A percentile compares a stretch with the other conserved stretches of the same genome.
Conservation (phyloP, 108 stramenopile genomes). For the Nannochloropsis salina region DNA sequence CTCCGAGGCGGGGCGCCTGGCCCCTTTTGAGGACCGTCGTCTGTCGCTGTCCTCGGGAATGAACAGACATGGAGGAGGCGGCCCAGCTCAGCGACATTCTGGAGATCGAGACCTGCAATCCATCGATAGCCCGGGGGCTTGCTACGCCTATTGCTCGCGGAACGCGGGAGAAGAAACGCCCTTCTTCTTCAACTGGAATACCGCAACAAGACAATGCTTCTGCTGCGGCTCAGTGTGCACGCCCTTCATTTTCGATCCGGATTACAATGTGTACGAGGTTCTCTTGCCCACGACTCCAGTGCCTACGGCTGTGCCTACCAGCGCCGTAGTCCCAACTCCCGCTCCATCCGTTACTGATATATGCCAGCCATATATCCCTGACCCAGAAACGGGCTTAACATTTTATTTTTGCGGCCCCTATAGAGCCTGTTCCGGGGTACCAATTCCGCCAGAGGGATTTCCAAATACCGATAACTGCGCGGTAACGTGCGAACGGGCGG, state of each 20-base stretch:
- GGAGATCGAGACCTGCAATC: neutral
- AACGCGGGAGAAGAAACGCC: neutral
- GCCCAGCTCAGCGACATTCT: neutral
- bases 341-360: too few relatives aligned
- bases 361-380: too few relatives aligned
- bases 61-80: neutral
- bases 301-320: neutral
- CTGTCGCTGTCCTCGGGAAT: neutral
- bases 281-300: neutral
- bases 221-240: neutral
- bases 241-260: neutral
- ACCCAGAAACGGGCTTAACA: too few relatives aligned
- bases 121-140: neutral
- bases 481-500: too few relatives aligned
- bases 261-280: neutral
- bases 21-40: neutral
- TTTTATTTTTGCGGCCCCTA: too few relatives aligned
- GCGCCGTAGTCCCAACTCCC: too few relatives aligned
- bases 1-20: neutral
- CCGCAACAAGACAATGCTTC: neutral
- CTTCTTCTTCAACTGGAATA: neutral
- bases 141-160: neutral
- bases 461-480: too few relatives aligned
- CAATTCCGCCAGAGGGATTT: too few relatives aligned
- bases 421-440: too few relatives aligned